A percentile compares a stretch with the other conserved stretches of the same genome.
Evolutionary conservation across 139 green algal species (phyloP).

Genomic region (Haematococcus sp.): DNA sequence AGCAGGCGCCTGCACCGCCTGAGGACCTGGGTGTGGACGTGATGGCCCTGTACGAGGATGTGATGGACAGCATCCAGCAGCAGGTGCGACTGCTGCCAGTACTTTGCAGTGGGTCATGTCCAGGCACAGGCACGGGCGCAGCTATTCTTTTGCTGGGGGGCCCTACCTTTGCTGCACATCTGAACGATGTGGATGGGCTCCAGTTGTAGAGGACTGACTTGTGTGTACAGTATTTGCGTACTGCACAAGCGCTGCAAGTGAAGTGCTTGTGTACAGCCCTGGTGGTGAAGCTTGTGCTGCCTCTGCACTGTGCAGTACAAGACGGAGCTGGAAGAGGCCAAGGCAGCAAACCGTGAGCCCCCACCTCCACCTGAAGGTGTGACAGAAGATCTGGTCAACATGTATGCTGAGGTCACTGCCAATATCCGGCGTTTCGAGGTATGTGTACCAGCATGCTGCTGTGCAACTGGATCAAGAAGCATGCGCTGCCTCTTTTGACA

Average conservation of each 20-base stretch:
- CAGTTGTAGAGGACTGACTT: no score
- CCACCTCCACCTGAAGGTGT: conserved; percentile 3
- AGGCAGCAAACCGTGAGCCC: not conserved
- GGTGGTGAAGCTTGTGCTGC: not conserved
- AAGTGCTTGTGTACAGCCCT: no score
- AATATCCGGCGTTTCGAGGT: not conserved
- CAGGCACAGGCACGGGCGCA: no score
- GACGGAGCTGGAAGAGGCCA: conserved; percentile 4
- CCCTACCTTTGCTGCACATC: no score
- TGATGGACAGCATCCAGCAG: not conserved
- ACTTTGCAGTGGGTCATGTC: no score
- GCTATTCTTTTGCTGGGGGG: no score
- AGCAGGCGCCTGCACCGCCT: not conserved
- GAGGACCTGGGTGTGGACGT: not conserved
- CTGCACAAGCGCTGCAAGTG: no score
- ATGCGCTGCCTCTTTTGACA: no score
- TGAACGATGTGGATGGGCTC: no score
- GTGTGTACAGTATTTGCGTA: no score
- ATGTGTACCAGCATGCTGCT: not conserved
- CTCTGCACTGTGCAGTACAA: not conserved
- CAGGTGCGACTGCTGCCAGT: no score
- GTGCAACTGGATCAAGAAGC: not conserved
- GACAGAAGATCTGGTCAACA: not conserved
- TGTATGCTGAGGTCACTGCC: conserved; percentile 7
- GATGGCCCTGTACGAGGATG: not conserved